These are phyloP conservation scores for Recurvomyces mirabilis DNA, from an alignment of 495 filamentous ascomycete species.

Conservation along the genomic window DNA sequence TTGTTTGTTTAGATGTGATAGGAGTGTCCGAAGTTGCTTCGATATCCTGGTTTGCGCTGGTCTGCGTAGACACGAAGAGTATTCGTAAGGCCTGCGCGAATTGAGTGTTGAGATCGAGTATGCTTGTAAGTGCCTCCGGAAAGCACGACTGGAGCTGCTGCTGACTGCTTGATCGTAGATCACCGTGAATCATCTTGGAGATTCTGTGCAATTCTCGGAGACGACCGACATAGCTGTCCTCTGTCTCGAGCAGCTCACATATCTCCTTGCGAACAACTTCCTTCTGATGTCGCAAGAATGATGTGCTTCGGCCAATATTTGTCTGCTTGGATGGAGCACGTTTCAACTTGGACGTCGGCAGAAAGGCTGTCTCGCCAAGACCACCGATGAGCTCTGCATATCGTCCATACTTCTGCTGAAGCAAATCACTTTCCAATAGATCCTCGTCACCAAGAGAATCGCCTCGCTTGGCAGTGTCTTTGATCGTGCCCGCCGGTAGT, in stretches of 20 bases:
- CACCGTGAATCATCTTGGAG: conserved; percentile 60
- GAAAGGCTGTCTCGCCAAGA: conserved; percentile 70
- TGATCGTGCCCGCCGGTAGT: conserved; percentile 62
- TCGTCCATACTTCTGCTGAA: conserved; percentile 59
- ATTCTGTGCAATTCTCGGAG: conserved; percentile 50
- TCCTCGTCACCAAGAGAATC: conserved; percentile 32
- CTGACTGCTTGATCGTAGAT: conserved; percentile 56
- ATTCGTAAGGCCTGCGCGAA: conserved; percentile 66
- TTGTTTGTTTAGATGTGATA: conserved; percentile 21
- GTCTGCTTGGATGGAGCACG: conserved; percentile 80
- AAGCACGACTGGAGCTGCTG: conserved; percentile 66
- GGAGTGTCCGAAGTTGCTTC: conserved; percentile 18
- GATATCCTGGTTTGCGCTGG: conserved; percentile 49
- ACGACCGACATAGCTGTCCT: conserved; percentile 84
- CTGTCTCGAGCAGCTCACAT: conserved; percentile 84
- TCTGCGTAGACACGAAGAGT: conserved; percentile 73
- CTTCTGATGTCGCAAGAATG: conserved; percentile 71
- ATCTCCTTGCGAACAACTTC: conserved; percentile 75
- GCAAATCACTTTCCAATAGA: conserved; percentile 41
- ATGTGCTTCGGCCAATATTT: conserved; percentile 57
- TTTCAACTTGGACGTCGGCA: conserved; percentile 78
- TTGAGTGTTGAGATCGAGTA: conserved; percentile 63
- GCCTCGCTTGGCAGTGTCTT: conserved; percentile 38
- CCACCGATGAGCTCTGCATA: conserved; percentile 63
- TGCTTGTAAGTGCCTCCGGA: conserved; percentile 62